Conservation (phyloP, 1,284 basidiomycete species). For the Meira nashicola region DNA sequence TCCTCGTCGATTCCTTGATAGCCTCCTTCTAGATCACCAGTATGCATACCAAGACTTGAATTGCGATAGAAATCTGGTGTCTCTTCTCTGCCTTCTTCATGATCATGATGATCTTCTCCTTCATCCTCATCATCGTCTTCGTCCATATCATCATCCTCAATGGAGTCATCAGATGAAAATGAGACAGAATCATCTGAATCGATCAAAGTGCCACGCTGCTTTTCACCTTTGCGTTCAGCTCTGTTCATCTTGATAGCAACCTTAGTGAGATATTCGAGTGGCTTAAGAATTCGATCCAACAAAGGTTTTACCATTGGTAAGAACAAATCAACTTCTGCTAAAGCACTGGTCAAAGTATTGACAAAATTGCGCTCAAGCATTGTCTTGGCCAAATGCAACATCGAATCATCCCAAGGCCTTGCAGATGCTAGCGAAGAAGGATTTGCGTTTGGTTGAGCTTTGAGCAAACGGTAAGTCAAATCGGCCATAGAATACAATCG, state of each 20-base stretch:
- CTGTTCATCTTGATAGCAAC: slow-evolving; percentile 96
- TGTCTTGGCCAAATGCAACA: slow-evolving; percentile 87
- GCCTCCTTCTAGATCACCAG: slow-evolving; percentile 48
- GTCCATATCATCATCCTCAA: slow-evolving; percentile 33
- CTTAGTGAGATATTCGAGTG: slow-evolving; percentile 88
- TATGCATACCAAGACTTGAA: slow-evolving; percentile 90
- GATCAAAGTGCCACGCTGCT: background rate
- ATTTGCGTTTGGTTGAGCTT: slow-evolving; percentile 62
- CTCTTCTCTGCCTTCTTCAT: slow-evolving; percentile 62
- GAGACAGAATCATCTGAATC: background rate
- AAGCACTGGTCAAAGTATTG: slow-evolving; percentile 75
- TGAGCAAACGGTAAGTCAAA: slow-evolving; percentile 79
- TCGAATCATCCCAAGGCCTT: slow-evolving; percentile 65
- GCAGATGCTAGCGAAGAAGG: slow-evolving; percentile 15
- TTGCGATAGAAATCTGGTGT: slow-evolving; percentile 93
- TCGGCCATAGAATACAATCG: slow-evolving; percentile 81
- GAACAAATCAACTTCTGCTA: slow-evolving; percentile 91
- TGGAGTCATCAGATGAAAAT: background rate
- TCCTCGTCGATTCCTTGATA: slow-evolving; percentile 74
- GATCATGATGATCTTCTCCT: slow-evolving; percentile 60
- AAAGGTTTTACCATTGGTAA: slow-evolving; percentile 84
- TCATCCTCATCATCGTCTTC: slow-evolving; percentile 56
- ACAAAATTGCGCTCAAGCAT: slow-evolving; percentile 99
- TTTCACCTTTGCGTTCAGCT: slow-evolving; percentile 56
- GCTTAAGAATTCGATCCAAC: slow-evolving; percentile 77